A percentile compares a stretch with the other conserved stretches of the same genome.
Conservation (phyloP, 768 basidiomycete genomes). For the Boletus reticulatus region DNA sequence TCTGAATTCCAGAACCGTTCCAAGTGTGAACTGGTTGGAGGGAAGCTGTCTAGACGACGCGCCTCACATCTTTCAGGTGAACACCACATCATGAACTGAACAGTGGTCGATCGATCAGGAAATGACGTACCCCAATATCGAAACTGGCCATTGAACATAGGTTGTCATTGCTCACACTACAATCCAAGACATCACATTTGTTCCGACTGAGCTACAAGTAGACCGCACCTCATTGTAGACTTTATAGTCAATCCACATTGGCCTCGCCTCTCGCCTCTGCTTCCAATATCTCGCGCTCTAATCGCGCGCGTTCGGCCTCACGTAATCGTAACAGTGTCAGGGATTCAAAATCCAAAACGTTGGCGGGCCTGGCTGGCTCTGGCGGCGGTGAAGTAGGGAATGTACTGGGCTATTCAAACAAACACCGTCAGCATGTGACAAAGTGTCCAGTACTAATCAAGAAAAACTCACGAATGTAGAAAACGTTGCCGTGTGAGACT, state of each 20-base stretch:
- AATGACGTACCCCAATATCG: neutral
- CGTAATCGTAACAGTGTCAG: slow-evolving; percentile 77
- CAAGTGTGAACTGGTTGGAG: no score
- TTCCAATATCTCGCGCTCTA: slow-evolving; percentile 77
- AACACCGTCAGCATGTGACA: slow-evolving; percentile 5
- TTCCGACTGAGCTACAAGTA: slow-evolving; percentile 4
- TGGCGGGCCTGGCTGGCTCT: slow-evolving; percentile 23
- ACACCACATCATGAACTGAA: no score
- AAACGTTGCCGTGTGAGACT: slow-evolving; percentile 36
- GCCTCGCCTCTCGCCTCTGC: slow-evolving; percentile 47
- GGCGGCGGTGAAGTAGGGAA: slow-evolving; percentile 15
- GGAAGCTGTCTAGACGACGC: no score
- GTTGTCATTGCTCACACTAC: neutral
- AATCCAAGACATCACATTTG: slow-evolving; percentile 1
- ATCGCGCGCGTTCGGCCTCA: slow-evolving; percentile 73
- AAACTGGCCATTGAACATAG: neutral
- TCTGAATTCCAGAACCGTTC: no score
- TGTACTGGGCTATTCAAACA: slow-evolving; percentile 16
- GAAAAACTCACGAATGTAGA: slow-evolving; percentile 37
- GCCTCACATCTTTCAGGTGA: no score
- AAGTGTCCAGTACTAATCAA: neutral
- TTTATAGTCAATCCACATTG: neutral
- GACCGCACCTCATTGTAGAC: slow-evolving; percentile 9
- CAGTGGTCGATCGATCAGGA: neutral
- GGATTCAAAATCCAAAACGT: slow-evolving; percentile 72